phyloP scores from a whole-genome alignment of 805 yeast genomes.

The Schizosaccharomyces pombe region DNA sequence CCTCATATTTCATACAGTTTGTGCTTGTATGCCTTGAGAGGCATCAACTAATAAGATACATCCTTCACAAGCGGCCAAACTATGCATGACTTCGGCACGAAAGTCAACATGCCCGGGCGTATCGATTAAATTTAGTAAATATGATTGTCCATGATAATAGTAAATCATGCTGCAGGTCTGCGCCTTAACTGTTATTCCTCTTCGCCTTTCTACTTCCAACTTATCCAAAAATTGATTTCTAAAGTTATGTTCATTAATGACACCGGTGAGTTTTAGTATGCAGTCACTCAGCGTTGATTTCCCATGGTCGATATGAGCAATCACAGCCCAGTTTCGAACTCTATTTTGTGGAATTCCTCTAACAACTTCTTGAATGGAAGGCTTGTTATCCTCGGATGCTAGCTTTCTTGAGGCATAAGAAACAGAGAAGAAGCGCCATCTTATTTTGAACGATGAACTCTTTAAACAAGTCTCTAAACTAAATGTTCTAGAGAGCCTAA shows the following conservation, averaged over 20 bases:
- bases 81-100: constrained; percentile 54
- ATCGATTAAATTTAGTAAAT: constrained; percentile 23
- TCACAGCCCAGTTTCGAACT: constrained; percentile 77
- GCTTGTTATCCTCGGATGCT: too few relatives aligned
- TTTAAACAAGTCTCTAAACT: too few relatives aligned
- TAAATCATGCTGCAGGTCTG: constrained; percentile 91
- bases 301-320: constrained; percentile 84
- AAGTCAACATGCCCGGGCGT: constrained; percentile 2
- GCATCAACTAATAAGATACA: constrained; percentile 82
- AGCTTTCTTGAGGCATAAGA: too few relatives aligned
- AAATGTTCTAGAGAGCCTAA: too few relatives aligned
- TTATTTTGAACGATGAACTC: too few relatives aligned
- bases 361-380: too few relatives aligned
- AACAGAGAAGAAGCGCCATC: too few relatives aligned
- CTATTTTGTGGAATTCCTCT: constrained; percentile 59
- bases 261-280: constrained; percentile 68
- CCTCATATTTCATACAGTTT: constrained; percentile 29
- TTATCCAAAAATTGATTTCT: constrained; percentile 75
- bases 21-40: constrained; percentile 90
- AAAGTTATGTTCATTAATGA: constrained; percentile 41
- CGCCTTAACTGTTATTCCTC: constrained; percentile 93
- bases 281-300: constrained; percentile 43
- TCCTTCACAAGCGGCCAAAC: constrained; percentile 91
- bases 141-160: constrained; percentile 41
- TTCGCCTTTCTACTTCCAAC: constrained; percentile 79